Base-by-base conservation (phyloP, 352 stramenopile genomes). In the Phytophthora fragariaefolia region DNA sequence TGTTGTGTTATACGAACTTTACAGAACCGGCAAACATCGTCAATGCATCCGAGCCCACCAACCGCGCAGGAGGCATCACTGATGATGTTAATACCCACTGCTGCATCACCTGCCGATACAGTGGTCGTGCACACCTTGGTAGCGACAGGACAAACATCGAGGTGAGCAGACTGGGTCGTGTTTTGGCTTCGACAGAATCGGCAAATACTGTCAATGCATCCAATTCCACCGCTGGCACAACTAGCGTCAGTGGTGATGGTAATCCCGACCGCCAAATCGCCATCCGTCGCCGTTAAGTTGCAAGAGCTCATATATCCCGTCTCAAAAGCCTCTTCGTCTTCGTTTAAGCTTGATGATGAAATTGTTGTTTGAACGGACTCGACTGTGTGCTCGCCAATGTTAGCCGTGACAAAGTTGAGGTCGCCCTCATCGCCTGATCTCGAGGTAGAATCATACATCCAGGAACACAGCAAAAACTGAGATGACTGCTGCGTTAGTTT, bases 21-120 rank as follows among this genome's bases (percentile, higher is more conserved):
- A 36, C 77, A 85, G 50, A 77, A 80, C 15, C 73, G 76, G 27
- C 76, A 84, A 28, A 69, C 15, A 30, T 42, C 49, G 30, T 74
- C 55, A 15, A 76, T 74, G 30, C 76, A 84, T 0, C 76, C 76
- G 9, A 84, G 7, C 2, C 76, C 76, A 49, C 76, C 76, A 1
- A 53, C 36, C 4, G 30, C 54, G 32, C 76, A 82, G 1, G 54
- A 58, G 2, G 57, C n/a, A 46, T 84, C 76, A 0, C 56, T 64
- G 27, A 74, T 28, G 42, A 78, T 66, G 6, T 73, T 32, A n/a
- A 82, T 76, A 2, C 75, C 55, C 6, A 76, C 63, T 36, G 61
- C 62, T 2, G 57, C 58, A 28, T 79, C 71, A 18, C 71, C 54
- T 17, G 0, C 9, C 4, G 65, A 73, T 3, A 74, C 59, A 6